Percentiles rank a stretch among this genome's conserved stretches.
These are phyloP conservation scores for Geotrichum reessii DNA, from an alignment of 1,139 yeast genomes.

Conservation along the genomic window DNA sequence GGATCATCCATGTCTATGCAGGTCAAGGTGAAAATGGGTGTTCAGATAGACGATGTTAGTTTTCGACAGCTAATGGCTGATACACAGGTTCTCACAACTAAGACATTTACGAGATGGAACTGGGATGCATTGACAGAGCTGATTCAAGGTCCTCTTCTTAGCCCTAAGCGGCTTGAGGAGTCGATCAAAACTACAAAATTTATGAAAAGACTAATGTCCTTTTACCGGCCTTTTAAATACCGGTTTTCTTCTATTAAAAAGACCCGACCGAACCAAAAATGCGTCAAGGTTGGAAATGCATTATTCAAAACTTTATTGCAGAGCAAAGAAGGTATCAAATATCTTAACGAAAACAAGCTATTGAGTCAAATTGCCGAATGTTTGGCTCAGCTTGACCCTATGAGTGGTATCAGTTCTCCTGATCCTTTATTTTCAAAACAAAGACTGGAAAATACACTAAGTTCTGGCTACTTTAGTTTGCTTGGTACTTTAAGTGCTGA, in stretches of 20 bases:
- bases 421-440: slow-evolving; percentile 67
- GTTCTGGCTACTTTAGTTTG: slow-evolving; percentile 71
- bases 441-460: slow-evolving; percentile 58
- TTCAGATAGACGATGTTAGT: slow-evolving; percentile 61
- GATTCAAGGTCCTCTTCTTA: slow-evolving; percentile 72
- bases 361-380: slow-evolving; percentile 84
- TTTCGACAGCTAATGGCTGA: slow-evolving; percentile 62
- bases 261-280: slow-evolving; percentile 49
- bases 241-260: slow-evolving; percentile 63
- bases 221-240: slow-evolving; percentile 85
- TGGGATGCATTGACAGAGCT: slow-evolving; percentile 68
- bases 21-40: slow-evolving; percentile 45
- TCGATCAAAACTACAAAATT: slow-evolving; percentile 75
- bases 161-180: slow-evolving; percentile 71
- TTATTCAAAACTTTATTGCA: slow-evolving; percentile 61
- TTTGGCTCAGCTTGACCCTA: slow-evolving; percentile 78
- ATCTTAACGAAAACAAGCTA: slow-evolving; percentile 66
- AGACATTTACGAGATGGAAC: slow-evolving; percentile 81
- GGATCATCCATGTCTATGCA: slow-evolving; percentile 36
- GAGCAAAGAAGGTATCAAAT: slow-evolving; percentile 59
- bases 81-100: slow-evolving; percentile 69
- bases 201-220: slow-evolving; percentile 74
- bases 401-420: slow-evolving; percentile 63
- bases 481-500: slow-evolving; percentile 65
- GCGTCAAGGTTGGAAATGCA: slow-evolving; percentile 67